Evolutionary conservation across 2,329 filamentous ascomycete species (phyloP), one percentile per base, ranked within the genome.

Genomic region (Stylonectria norvegica): DNA sequence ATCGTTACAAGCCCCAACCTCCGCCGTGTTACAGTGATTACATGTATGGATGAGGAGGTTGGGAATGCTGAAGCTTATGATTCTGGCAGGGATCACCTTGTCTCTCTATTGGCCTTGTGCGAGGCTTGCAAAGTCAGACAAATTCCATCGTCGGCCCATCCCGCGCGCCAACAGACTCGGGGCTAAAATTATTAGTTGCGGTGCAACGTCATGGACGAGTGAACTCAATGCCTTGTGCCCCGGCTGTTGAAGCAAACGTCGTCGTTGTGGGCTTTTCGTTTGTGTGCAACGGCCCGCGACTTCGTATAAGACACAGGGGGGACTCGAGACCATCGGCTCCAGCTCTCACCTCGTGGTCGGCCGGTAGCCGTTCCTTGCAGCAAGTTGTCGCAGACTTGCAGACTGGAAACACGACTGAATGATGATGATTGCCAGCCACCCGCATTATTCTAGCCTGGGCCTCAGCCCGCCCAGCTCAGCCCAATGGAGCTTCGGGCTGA

Each of bases 61-160:
- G 22, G 22, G 22, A 7, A 25, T 25, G 22, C 7, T 25, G 22
- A 7, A n/a, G n/a, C 22, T 7, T 7, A 7, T 25, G 22, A 12
- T 25, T 25, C 12, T 25, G 22, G 12, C 22, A 25, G 22, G 22
- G 22, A 12, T 25, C 22, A 25, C 22, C 22, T 12, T 25, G 7
- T 7, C 12, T 7, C 22, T 25, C 22, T 25, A 7, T 25, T 7
- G 12, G 22, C 22, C 12, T 12, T 12, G 22, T 7, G 7, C n/a
- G n/a, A n/a, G n/a, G 14, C 28, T 15, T 9, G 28, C 28, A 15
- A 30, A 15, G 25, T 32, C 16, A 41, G 43, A 43, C 53, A 55
- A 46, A 50, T 44, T n/a, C n/a, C 36, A 16, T 16, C 5, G 41
- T 40, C 53, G 53, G 53, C 40, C 44, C 48, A 48, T 55, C 53